Percentiles rank a stretch among this genome's conserved stretches.
Evolutionary conservation across 2,329 filamentous ascomycete genomes (phyloP).

Genomic region (Hypoxylon sp.): DNA sequence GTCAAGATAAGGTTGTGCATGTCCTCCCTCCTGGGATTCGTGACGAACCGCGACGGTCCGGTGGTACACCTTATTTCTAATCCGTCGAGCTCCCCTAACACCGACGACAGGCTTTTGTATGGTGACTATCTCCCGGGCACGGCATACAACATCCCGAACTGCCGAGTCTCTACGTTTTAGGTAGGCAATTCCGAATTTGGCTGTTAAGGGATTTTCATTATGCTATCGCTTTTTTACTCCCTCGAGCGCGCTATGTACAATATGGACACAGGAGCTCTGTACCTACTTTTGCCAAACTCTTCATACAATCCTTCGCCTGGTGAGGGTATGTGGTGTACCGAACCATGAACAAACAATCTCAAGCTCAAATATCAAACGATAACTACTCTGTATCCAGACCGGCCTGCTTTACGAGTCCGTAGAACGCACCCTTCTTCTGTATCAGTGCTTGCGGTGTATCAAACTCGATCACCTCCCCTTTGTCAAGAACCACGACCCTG

Average conservation of each 20-base stretch:
- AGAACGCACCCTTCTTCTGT: slow-evolving; percentile 79
- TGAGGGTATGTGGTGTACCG: slow-evolving; percentile 10
- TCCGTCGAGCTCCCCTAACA: not conserved
- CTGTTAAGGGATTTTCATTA: not conserved
- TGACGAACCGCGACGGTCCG: not conserved
- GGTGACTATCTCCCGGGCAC: not conserved
- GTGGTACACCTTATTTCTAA: not conserved
- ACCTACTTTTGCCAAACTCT: slow-evolving; percentile 2
- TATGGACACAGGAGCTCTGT: not conserved
- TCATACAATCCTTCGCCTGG: not conserved
- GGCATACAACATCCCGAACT: not conserved
- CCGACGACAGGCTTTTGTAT: not conserved
- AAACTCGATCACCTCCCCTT: slow-evolving; percentile 90
- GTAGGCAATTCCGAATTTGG: not conserved
- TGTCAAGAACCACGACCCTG: slow-evolving; percentile 91
- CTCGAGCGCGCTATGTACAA: not conserved
- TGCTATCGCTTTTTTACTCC: slow-evolving; percentile 1
- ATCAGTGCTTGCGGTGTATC: slow-evolving; percentile 84
- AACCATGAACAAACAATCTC: slow-evolving; percentile 7
- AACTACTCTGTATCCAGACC: slow-evolving; percentile 67
- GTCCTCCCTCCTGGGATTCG: not conserved
- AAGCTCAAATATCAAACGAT: not conserved
- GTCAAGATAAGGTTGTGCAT: not conserved
- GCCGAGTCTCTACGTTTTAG: not conserved
- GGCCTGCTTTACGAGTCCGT: slow-evolving; percentile 89